A percentile compares a stretch with the other conserved stretches of the same genome.
Evolutionary conservation across 2,329 filamentous ascomycete species (phyloP).

Genomic region (Fusarium tanahbumbuense): DNA sequence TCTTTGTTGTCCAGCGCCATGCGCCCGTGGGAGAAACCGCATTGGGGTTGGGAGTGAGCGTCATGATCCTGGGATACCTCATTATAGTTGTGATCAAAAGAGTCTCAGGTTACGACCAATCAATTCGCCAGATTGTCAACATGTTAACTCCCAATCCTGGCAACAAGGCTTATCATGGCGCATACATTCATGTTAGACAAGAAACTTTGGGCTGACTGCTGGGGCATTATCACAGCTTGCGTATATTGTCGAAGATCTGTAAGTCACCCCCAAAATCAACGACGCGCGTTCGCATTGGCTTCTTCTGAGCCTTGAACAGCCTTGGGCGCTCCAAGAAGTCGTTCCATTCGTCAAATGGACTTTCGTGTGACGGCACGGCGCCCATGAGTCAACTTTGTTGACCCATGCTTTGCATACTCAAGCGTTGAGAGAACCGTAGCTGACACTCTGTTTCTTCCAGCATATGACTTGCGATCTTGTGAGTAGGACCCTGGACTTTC

Average conservation of each 20-base stretch:
- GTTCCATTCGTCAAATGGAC: conserved; percentile 26
- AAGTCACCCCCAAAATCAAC: conserved; percentile 62
- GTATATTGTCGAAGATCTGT: conserved; percentile 92
- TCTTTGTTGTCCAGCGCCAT: conserved; percentile 11
- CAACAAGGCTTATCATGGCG: conserved; percentile 16
- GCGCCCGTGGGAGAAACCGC: conserved; percentile 3
- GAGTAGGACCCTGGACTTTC: conserved; percentile 57
- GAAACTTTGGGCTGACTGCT: conserved; percentile 49
- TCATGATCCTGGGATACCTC: conserved; percentile 18
- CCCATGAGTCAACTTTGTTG: conserved; percentile 19
- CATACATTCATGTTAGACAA: conserved; percentile 33
- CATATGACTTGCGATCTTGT: conserved; percentile 95
- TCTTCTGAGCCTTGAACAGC: conserved; percentile 19
- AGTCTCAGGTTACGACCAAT: conserved; percentile 24
- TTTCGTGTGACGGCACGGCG: conserved; percentile 36
- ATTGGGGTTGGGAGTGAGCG: conserved; percentile 16
- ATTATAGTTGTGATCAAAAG: conserved; percentile 30
- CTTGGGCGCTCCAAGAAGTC: conserved; percentile 30
- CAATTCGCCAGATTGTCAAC: conserved; percentile 19
- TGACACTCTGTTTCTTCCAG: conserved; percentile 58
- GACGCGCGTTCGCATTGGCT: conserved; percentile 43
- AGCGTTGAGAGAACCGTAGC: conserved; percentile 39
- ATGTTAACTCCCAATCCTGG: conserved; percentile 21
- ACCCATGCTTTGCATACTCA: conserved; percentile 27
- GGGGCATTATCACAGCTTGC: conserved; percentile 68